Base-by-base conservation (phyloP, 495 filamentous ascomycete species). In the Penicillium argentinense region DNA sequence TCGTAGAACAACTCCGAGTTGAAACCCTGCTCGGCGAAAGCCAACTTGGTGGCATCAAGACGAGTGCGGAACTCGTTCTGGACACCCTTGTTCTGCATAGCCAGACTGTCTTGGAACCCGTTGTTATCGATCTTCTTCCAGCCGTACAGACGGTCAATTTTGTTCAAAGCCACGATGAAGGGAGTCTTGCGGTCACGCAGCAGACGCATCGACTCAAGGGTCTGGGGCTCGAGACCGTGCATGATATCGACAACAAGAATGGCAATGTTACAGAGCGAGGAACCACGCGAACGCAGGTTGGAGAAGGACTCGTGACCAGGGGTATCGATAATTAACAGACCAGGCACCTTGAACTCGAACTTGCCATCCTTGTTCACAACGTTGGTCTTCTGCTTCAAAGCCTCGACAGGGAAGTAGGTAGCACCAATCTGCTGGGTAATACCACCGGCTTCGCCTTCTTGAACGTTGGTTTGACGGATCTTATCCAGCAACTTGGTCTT, bases 281-380 rank as follows among this genome's bases (percentile, higher is more conserved):
- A 96, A 67, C 95, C 95, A 71, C 95, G 80, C 45, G 91, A 96
- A 46, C 95, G 87, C 48, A 99, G 67, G 72, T 99, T 99, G 43
- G 92, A 95, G 82, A 99, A 99, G 55, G 93, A 97, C 78, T 99
- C 95, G 89, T 99, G 95, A 74, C 95, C 95, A 57, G 95, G 95
- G 5, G 95, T 99, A 74, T 99, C 95, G 62, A 99, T 99, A 53
- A 99, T 84, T 51, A 99, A 72, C 25, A 99, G 82, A 80, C 95
- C 95, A 17, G 95, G 95, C 16, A 97, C 88, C 76, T 97, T 97
- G 83, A 96, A 95, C 41, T 96, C 88, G 71, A 99, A 97, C 29
- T 75, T 78, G 54, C 85, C 84, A 53, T 97, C 91, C 59, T 81
- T 74, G 74, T 99, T 97, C 55, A 99, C 88, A 9, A 97, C 93